phyloP scores from a whole-genome alignment of 805 yeast genomes.

The Wickerhamiella cacticola region DNA sequence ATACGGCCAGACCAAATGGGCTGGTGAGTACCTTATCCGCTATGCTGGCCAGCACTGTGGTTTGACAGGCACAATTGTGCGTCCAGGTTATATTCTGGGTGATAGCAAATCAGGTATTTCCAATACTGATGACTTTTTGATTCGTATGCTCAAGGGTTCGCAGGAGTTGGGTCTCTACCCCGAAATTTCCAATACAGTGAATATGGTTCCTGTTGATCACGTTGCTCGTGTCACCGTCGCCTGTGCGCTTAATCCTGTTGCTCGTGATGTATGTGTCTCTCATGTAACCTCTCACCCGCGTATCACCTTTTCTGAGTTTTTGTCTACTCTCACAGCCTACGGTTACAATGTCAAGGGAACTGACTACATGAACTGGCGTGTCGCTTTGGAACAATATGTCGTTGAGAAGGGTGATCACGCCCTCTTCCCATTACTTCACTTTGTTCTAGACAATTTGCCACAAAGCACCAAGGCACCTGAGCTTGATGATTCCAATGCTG shows the following conservation, averaged over 20 bases:
- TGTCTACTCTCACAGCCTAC: slow-evolving; percentile 49
- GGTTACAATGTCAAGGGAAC: slow-evolving; percentile 58
- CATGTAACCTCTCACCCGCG: slow-evolving; percentile 99
- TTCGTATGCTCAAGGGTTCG: slow-evolving; percentile 91
- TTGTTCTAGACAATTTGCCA: slow-evolving; percentile 86
- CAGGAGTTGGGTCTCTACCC: slow-evolving; percentile 79
- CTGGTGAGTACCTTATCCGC: slow-evolving; percentile 80
- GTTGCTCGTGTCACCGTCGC: slow-evolving; percentile 88
- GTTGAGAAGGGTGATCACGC: slow-evolving; percentile 72
- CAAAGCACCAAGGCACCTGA: slow-evolving; percentile 91
- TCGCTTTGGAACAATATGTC: slow-evolving; percentile 61
- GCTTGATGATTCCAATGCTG: slow-evolving; percentile 76
- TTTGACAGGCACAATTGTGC: slow-evolving; percentile 71
- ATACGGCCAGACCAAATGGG: slow-evolving; percentile 97
- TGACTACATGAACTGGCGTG: slow-evolving; percentile 72
- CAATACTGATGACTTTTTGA: slow-evolving; percentile 91
- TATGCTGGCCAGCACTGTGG: slow-evolving; percentile 73
- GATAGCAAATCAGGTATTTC: slow-evolving; percentile 72
- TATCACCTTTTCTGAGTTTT: slow-evolving; percentile 61
- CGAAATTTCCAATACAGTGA: slow-evolving; percentile 72
- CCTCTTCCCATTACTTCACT: slow-evolving; percentile 81
- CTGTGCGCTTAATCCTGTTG: slow-evolving; percentile 65
- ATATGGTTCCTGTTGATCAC: slow-evolving; percentile 97
- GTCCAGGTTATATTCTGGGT: slow-evolving; percentile 97
- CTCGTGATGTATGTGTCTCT: slow-evolving; percentile 49